Conservation (phyloP, 78 protist genomes). For the Polysphondylium violaceum region DNA sequence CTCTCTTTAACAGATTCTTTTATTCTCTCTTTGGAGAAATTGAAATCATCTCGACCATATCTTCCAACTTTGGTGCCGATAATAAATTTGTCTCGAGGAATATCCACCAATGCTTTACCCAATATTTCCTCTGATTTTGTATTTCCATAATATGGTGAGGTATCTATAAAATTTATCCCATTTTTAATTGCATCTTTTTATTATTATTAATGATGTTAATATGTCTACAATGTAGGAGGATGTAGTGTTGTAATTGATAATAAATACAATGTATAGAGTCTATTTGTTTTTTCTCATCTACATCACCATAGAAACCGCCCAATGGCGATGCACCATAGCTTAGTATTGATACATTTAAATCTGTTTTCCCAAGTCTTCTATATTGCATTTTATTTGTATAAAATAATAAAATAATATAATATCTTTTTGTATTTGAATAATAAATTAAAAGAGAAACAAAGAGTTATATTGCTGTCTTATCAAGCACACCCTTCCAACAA, state of each 20-base stretch:
- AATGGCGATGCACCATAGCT: conserved; percentile 63
- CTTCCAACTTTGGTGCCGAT: conserved; percentile 48
- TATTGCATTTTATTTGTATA: conserved; percentile 18
- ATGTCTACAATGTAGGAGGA: too few relatives aligned
- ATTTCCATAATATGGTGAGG: conserved; percentile 52
- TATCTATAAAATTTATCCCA: conserved; percentile 53
- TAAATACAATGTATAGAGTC: conserved; percentile 37
- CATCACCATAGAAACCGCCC: conserved; percentile 45
- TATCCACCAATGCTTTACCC: conserved; percentile 19
- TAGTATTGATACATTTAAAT: conserved; percentile 19
- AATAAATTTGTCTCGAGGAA: conserved; percentile 43
- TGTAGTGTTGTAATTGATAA: background rate
- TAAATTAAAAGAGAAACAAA: background rate
- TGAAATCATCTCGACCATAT: background rate
- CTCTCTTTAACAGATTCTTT: conserved; percentile 28
- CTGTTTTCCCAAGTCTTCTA: conserved; percentile 39
- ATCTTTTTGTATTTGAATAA: too few relatives aligned
- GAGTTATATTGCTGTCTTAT: background rate
- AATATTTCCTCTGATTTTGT: conserved; percentile 17
- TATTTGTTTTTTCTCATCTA: conserved; percentile 17
- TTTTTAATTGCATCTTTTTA: conserved; percentile 20
- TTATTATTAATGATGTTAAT: background rate
- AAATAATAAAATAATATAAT: background rate
- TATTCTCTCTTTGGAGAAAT: conserved; percentile 25
- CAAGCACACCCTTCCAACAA: background rate